These are phyloP conservation scores for Phytophthora litchii DNA, from an alignment of 352 stramenopile species.

Conservation along the genomic window DNA sequence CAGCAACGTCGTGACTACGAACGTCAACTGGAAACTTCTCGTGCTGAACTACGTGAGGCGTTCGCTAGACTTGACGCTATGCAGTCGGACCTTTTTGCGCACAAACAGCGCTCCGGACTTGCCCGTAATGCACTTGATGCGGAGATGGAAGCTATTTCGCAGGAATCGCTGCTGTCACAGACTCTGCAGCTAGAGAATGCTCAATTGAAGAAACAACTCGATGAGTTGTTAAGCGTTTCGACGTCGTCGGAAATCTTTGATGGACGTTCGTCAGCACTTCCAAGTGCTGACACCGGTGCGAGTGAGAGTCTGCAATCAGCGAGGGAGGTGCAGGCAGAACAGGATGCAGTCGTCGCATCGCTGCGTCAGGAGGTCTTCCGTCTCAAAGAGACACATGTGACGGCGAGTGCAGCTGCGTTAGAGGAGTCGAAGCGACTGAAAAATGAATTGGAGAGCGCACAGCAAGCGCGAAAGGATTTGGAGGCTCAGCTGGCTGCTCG, in stretches of 20 bases:
- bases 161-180: conserved; percentile 82
- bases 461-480: conserved; percentile 40
- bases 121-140: conserved; percentile 67
- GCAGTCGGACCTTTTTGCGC: conserved; percentile 91
- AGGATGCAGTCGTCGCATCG: conserved; percentile 53
- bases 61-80: conserved; percentile 87
- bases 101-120: conserved; percentile 77
- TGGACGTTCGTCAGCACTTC: conserved; percentile 4
- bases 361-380: conserved; percentile 66
- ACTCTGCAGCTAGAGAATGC: conserved; percentile 84
- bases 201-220: conserved; percentile 87
- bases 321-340: conserved; percentile 54
- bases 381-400: conserved; percentile 56
- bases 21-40: conserved; percentile 62
- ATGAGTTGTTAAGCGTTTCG: conserved; percentile 58
- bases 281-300: conserved; percentile 13
- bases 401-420: conserved; percentile 22
- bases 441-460: conserved; percentile 35
- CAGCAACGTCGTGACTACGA: conserved; percentile 84
- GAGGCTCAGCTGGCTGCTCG: conserved; percentile 49
- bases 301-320: conserved; percentile 22
- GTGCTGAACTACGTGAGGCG: conserved; percentile 64
- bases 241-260: conserved; percentile 21
- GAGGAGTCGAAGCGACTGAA: conserved; percentile 44
- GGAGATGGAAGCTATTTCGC: conserved; percentile 90